A percentile compares a stretch with the other conserved stretches of the same genome.
Evolutionary conservation across 805 yeast species (phyloP).

Genomic region (Hanseniaspora lachancei): DNA sequence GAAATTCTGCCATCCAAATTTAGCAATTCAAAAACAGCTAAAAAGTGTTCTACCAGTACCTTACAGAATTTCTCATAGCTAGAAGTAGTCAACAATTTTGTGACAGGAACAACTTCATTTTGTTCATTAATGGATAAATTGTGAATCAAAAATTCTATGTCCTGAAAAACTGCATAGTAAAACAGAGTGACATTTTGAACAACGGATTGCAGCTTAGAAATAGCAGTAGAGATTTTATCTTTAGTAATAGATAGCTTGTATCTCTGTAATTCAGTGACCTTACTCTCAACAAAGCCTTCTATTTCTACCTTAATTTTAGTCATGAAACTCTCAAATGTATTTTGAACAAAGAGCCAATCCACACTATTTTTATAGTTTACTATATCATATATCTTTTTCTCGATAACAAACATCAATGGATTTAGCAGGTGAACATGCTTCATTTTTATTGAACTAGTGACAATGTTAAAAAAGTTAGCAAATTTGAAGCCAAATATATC

Average conservation of each 20-base stretch:
- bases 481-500: constrained; percentile 26
- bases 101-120: background rate
- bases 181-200: constrained; percentile 38
- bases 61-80: background rate
- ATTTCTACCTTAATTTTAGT: constrained; percentile 6
- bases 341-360: background rate
- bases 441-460: constrained; percentile 25
- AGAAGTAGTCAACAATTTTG: background rate
- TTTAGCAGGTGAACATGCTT: constrained; percentile 22
- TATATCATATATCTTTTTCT: constrained; percentile 9
- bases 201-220: constrained; percentile 32
- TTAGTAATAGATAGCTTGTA: constrained; percentile 33
- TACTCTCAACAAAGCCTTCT: constrained; percentile 29
- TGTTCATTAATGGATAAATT: constrained; percentile 16
- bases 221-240: constrained; percentile 22
- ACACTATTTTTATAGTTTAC: constrained; percentile 2
- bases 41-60: background rate
- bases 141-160: constrained; percentile 16
- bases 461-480: constrained; percentile 21
- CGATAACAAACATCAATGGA: constrained; percentile 17
- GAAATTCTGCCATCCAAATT: background rate
- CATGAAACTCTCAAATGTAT: constrained; percentile 15
- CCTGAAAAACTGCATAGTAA: constrained; percentile 18
- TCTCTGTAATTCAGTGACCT: constrained; percentile 30
- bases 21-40: background rate